Evolutionary conservation across 78 protist genomes (phyloP), one percentile per base, ranked within the genome.

Genomic region (Pirum gemmata): DNA sequence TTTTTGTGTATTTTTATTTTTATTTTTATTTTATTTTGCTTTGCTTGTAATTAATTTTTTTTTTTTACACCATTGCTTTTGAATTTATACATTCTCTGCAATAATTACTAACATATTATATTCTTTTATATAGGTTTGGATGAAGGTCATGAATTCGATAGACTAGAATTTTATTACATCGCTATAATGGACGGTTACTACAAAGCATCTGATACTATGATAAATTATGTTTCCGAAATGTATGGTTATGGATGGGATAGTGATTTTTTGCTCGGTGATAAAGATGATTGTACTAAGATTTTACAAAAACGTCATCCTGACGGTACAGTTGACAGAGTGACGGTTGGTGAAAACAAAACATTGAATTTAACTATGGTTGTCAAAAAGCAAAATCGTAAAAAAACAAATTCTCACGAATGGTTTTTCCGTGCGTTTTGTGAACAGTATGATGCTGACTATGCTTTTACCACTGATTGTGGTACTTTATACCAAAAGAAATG

Each of bases 381-480:
- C 36, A 89, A 89, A 83, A 38, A 27, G 27, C 77, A 67, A 25
- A 89, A 89, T 38, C 51, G 79, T 27, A 41, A 72, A 37, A 89
- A 89, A 74, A 77, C 38, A 34, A 89, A 89, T 83, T 35, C 83
- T 29, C 91, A 78, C 72, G 83, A 83, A 29, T 89, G 91, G 91
- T 89, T 89, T 37, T 73, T 89, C 41, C 26, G 21, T 37, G 79
- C 79, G 67, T 77, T 77, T 40, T 40, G 35, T 29, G 35, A 1
- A 1, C 73, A 73, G 26, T 76, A 76, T 34, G 75, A 39, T 1
- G 77, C 78, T 38, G 51, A 88, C 73, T 88, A 41, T 35, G 77
- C 35, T 33, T 89, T 75, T 38, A 38, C 82, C 25, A 89, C 91
- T 5, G 91, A 89, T 39, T 80, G 88, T 72, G 87, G 91, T 61